Evolutionary conservation across 2,329 filamentous ascomycete genomes (phyloP).

Genomic region (Fusarium sublunatum): DNA sequence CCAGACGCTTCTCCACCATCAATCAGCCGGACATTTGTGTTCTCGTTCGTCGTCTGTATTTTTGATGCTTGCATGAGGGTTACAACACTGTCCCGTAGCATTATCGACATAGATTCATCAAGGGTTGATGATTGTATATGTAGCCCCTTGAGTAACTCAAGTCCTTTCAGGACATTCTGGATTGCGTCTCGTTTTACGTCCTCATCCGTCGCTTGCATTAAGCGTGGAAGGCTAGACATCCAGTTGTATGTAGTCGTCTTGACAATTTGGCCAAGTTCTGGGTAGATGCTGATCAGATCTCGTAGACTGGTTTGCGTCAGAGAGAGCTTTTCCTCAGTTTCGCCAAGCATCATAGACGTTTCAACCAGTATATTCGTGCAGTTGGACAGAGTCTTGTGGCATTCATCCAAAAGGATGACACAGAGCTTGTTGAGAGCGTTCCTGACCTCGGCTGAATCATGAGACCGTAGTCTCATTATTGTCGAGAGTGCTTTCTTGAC

Average conservation of each 20-base stretch:
- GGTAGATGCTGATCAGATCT: constrained; percentile 71
- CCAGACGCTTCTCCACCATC: constrained; percentile 27
- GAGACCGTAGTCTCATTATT: constrained; percentile 78
- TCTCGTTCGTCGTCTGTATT: constrained; percentile 17
- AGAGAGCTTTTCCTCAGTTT: constrained; percentile 56
- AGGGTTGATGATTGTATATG: constrained; percentile 74
- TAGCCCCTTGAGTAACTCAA: constrained; percentile 72
- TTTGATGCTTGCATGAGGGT: constrained; percentile 47
- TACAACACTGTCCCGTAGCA: constrained; percentile 80
- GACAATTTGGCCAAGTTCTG: constrained; percentile 70
- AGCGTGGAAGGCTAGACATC: constrained; percentile 80
- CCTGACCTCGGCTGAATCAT: constrained; percentile 76
- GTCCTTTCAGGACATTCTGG: constrained; percentile 79
- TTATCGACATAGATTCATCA: constrained; percentile 72
- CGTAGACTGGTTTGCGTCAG: constrained; percentile 64
- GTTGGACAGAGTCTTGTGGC: constrained; percentile 76
- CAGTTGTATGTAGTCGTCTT: constrained; percentile 82
- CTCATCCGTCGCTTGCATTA: constrained; percentile 88
- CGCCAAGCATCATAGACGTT: constrained; percentile 77
- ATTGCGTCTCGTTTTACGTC: constrained; percentile 78
- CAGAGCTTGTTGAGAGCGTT: constrained; percentile 77
- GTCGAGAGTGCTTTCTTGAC: constrained; percentile 84
- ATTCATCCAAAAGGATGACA: constrained; percentile 80
- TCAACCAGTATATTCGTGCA: constrained; percentile 81
- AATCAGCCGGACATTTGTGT: constrained; percentile 46